Conservation (phyloP, 345 rosid species). For the Eucalyptus erythrocorys region DNA sequence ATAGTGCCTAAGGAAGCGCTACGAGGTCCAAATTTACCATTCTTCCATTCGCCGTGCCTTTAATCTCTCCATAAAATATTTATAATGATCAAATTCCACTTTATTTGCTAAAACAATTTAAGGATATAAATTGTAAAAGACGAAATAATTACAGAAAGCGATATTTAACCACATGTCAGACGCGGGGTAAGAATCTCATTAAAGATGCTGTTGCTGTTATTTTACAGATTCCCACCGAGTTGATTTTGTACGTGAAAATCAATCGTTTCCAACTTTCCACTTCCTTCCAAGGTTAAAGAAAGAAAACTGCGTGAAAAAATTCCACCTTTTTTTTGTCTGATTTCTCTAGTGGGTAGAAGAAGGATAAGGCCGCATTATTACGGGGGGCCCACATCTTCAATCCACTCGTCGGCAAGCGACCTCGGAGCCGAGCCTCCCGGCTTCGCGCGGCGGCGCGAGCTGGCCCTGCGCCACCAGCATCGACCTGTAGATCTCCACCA, state of each 20-base stretch:
- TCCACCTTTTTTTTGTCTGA: not conserved
- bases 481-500: slow-evolving; percentile 61
- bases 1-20: not conserved
- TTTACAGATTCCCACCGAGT: not conserved
- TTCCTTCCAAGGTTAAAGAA: not conserved
- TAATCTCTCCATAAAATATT: not conserved
- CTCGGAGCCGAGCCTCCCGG: slow-evolving; percentile 10
- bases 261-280: not conserved
- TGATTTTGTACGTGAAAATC: not conserved
- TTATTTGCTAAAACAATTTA: not conserved
- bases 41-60: not conserved
- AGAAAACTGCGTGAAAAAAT: not conserved
- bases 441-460: slow-evolving; percentile 26
- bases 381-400: not conserved
- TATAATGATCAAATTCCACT: not conserved
- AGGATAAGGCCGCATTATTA: not conserved
- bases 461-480: slow-evolving; percentile 34
- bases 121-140: not conserved
- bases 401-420: not conserved
- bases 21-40: not conserved
- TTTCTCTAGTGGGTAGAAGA: not conserved
- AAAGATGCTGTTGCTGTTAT: not conserved
- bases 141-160: not conserved
- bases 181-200: not conserved
- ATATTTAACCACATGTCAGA: not conserved